Percentiles rank a stretch among this genome's conserved stretches.
phyloP scores from a whole-genome alignment of 2,329 filamentous ascomycete species.

The Clonostachys rosea region DNA sequence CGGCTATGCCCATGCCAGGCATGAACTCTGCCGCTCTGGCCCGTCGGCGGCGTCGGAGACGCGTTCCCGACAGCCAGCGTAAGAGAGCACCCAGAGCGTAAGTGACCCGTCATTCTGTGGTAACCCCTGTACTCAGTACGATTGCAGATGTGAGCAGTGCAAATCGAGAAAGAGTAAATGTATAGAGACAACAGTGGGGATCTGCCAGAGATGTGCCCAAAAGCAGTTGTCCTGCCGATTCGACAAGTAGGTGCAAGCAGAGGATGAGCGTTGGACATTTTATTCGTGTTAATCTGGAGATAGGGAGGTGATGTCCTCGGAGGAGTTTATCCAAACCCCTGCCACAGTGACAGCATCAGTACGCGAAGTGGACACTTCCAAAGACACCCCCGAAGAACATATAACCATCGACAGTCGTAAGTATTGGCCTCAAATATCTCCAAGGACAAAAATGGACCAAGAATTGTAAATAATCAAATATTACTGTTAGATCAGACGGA shows the following conservation, averaged over 20 bases:
- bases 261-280: background rate
- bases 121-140: background rate
- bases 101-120: background rate
- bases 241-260: constrained; percentile 2
- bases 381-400: constrained; percentile 1
- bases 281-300: constrained; percentile 1
- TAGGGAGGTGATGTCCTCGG: background rate
- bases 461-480: background rate
- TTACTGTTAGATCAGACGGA: constrained; percentile 9
- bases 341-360: too few species aligned
- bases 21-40: background rate
- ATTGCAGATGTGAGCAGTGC: constrained; percentile 19
- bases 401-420: constrained; percentile 8
- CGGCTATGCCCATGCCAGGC: too few species aligned
- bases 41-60: constrained; percentile 3
- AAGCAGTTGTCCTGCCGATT: constrained; percentile 13
- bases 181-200: constrained; percentile 14
- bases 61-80: constrained; percentile 23
- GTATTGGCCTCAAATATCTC: background rate
- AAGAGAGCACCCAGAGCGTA: constrained; percentile 22
- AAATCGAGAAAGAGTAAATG: constrained; percentile 27
- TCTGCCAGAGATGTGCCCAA: constrained; percentile 18
- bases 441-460: background rate
- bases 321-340: too few species aligned
- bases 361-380: too few species aligned